phyloP scores from a whole-genome alignment of 495 filamentous ascomycete genomes.

The Hypoxylon intermedium region DNA sequence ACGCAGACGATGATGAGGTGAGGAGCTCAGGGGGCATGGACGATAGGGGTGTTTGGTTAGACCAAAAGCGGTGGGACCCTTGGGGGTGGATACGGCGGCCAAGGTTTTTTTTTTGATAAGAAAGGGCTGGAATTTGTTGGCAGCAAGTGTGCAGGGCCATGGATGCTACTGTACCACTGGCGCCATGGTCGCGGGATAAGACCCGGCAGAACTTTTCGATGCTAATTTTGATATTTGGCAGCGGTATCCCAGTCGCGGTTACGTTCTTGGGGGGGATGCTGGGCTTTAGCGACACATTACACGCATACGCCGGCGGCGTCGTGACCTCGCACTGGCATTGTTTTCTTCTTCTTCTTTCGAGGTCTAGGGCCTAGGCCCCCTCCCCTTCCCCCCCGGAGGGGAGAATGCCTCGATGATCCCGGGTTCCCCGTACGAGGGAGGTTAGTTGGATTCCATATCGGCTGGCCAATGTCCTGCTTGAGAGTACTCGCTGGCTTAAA shows the following conservation, averaged over 20 bases:
- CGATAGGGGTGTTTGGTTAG: constrained; percentile 21
- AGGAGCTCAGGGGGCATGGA: constrained; percentile 9
- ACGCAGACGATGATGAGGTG: constrained; percentile 14
- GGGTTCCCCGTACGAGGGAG: constrained; percentile 21
- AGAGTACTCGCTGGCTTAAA: not conserved
- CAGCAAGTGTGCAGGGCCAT: constrained; percentile 21
- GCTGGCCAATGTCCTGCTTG: constrained; percentile 3
- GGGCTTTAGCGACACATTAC: constrained; percentile 39
- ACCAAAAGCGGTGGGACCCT: constrained; percentile 16
- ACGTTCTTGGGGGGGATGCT: constrained; percentile 29
- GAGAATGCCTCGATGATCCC: constrained; percentile 20
- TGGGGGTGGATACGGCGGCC: constrained; percentile 29
- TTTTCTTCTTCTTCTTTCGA: too few species aligned
- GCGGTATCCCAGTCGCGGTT: constrained; percentile 40
- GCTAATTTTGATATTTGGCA: constrained; percentile 38
- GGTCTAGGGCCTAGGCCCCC: constrained; percentile 13
- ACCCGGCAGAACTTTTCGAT: constrained; percentile 27
- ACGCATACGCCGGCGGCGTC: constrained; percentile 32
- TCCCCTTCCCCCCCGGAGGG: too few species aligned
- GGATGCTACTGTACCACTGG: constrained; percentile 30
- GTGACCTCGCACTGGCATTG: constrained; percentile 33
- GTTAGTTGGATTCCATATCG: not conserved
- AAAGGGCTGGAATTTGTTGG: constrained; percentile 34
- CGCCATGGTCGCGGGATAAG: constrained; percentile 28
- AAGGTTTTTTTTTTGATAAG: constrained; percentile 24